phyloP scores from a whole-genome alignment of 1,139 yeast species.

The Geotrichum siamense region DNA sequence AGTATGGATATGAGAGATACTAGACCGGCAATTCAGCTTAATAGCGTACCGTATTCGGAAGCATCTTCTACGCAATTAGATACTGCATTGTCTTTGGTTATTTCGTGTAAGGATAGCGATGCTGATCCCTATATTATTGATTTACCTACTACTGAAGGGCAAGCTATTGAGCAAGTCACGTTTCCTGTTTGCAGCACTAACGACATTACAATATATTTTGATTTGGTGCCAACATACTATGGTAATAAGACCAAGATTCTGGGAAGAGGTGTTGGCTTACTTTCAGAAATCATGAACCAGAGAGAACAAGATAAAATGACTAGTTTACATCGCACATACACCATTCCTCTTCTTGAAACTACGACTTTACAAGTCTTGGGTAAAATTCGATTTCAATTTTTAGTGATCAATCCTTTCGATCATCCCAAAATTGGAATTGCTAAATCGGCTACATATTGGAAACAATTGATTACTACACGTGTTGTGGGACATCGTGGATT shows the following conservation, averaged over 20 bases:
- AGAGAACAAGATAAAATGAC: slow-evolving; percentile 61
- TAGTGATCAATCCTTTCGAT: slow-evolving; percentile 63
- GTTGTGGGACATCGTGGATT: slow-evolving; percentile 96
- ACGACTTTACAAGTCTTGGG: slow-evolving; percentile 73
- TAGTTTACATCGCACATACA: slow-evolving; percentile 58
- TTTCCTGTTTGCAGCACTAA: slow-evolving; percentile 39
- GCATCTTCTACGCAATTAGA: slow-evolving; percentile 78
- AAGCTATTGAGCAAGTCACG: slow-evolving; percentile 74
- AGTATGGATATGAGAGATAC: slow-evolving; percentile 68
- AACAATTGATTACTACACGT: slow-evolving; percentile 76
- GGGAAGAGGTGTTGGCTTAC: slow-evolving; percentile 80
- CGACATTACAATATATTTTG: slow-evolving; percentile 63
- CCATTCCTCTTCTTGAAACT: slow-evolving; percentile 73
- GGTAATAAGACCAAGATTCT: slow-evolving; percentile 47
- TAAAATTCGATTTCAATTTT: slow-evolving; percentile 62
- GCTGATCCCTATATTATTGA: slow-evolving; percentile 70
- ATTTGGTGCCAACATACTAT: slow-evolving; percentile 87
- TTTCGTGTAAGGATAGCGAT: slow-evolving; percentile 45
- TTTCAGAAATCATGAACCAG: slow-evolving; percentile 55
- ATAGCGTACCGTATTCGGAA: slow-evolving; percentile 65
- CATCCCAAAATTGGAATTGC: slow-evolving; percentile 65
- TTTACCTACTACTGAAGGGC: slow-evolving; percentile 72
- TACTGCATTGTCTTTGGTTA: slow-evolving; percentile 73
- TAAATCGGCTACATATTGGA: slow-evolving; percentile 85
- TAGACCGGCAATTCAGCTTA: slow-evolving; percentile 58